Evolutionary conservation across 106 monocot genomes (phyloP), one percentile per base, ranked within the genome.

Genomic region (Phalaenopsis aphrodite): DNA sequence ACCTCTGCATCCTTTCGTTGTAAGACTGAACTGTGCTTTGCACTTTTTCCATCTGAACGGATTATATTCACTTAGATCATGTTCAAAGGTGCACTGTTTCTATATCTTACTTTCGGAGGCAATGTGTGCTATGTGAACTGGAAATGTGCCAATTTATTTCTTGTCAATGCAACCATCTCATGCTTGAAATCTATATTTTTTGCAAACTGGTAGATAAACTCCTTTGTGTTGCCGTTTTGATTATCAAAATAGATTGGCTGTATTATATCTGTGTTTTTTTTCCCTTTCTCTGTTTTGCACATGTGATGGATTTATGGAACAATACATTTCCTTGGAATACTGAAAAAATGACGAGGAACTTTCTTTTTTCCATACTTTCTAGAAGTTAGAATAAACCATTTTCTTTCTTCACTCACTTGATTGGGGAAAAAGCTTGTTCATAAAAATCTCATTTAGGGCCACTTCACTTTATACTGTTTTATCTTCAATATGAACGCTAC

Each of bases 1-100:
- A 74, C 43, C 43, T 74, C 42, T 42, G 74, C 43, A 74, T 74
- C 74, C 74, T 74, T 74, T 74, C 74, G 7, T 36, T 43, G 30
- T 69, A 37, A 15, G 42, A 74, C 39, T 68, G 41, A 10, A 30
- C 48, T 76, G 76, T 76, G 76, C 75, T 42, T 48, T 30, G 1
- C 47, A 76, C 69, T 76, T 76, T 30, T 30, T 76, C 49, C 43
- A 42, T 74, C 19, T 43, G 74, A 45, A 74, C 42, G n/a, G 10
- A 8, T 43, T 74, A 19, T 45, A 19, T 74, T 45, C 21, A 18
- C 43, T 18, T 45, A 45, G 74, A 5, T 74, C 43, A 42, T 74
- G 17, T 45, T 74, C 9, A 39, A 38, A 39, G 64, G n/a, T 65
- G 24, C 24, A 23, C 64, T 69, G 14, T 69, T 69, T 38, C 39